Evolutionary conservation across 192 early-diverging fungal species (phyloP).

Genomic region (Funneliformis geosporum): DNA sequence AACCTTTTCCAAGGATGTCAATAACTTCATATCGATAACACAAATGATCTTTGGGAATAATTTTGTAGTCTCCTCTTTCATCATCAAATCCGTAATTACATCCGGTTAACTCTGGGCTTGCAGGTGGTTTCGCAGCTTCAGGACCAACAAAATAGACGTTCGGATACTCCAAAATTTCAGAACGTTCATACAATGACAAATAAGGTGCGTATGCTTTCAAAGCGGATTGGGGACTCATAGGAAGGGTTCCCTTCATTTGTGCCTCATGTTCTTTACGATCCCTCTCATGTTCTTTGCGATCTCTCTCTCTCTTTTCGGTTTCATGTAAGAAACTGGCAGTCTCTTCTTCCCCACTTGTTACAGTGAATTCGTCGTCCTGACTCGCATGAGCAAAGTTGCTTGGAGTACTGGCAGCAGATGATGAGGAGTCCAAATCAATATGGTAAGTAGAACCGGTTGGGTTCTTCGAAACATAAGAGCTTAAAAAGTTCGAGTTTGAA

Average conservation of each 20-base stretch:
- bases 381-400: background rate
- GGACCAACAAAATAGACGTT: conserved; percentile 91
- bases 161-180: conserved; percentile 79
- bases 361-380: background rate
- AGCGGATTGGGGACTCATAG: conserved; percentile 62
- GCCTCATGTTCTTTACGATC: conserved; percentile 10
- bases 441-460: background rate
- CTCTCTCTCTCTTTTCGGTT: conserved; percentile 6
- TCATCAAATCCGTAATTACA: conserved; percentile 80
- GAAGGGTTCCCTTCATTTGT: conserved; percentile 25
- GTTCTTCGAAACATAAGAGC: background rate
- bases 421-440: background rate
- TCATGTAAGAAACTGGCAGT: background rate
- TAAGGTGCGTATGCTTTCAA: conserved; percentile 68
- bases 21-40: conserved; percentile 93
- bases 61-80: conserved; percentile 90
- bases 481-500: background rate
- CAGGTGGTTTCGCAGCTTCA: conserved; percentile 60
- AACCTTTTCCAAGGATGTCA: conserved; percentile 82
- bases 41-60: conserved; percentile 88
- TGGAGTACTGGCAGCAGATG: background rate
- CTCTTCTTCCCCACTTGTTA: background rate
- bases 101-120: conserved; percentile 58
- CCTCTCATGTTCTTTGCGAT: background rate
- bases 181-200: conserved; percentile 83